Evolutionary conservation across 1,284 basidiomycete genomes (phyloP).

Genomic region (Vanrija sp.): DNA sequence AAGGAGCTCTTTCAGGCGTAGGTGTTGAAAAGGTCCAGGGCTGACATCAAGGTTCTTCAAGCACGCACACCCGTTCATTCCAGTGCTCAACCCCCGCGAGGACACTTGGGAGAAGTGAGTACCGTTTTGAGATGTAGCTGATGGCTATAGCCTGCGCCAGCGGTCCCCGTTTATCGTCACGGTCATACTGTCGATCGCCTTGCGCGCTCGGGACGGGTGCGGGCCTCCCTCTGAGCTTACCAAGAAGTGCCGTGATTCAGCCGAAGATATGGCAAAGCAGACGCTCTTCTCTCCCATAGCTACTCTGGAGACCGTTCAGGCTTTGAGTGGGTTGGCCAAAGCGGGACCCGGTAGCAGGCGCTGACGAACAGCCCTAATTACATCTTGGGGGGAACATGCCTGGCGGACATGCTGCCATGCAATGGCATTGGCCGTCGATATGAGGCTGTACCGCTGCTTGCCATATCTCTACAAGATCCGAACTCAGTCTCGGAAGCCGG

Average conservation of each 20-base stretch:
- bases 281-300: slow-evolving; percentile 31
- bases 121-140: not conserved
- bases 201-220: slow-evolving; percentile 5
- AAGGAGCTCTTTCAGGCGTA: slow-evolving; percentile 21
- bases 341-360: not conserved
- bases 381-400: slow-evolving; percentile 17
- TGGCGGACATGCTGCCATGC: slow-evolving; percentile 30
- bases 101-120: slow-evolving; percentile 31
- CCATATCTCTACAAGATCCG: slow-evolving; percentile 17
- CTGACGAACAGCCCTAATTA: slow-evolving; percentile 8
- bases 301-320: slow-evolving; percentile 28
- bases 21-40: not conserved
- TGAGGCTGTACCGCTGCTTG: slow-evolving; percentile 29
- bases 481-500: not conserved
- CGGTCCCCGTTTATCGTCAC: slow-evolving; percentile 29
- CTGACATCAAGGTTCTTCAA: slow-evolving; percentile 23
- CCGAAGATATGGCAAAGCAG: slow-evolving; percentile 23
- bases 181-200: slow-evolving; percentile 23
- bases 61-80: slow-evolving; percentile 25
- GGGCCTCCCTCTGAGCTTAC: slow-evolving; percentile 11
- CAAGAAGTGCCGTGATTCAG: slow-evolving; percentile 18
- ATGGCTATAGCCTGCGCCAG: slow-evolving; percentile 15
- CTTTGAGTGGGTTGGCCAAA: slow-evolving; percentile 15
- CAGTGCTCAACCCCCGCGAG: slow-evolving; percentile 23
- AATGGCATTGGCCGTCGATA: slow-evolving; percentile 30